These are phyloP conservation scores for Sclerotinia minor DNA, from an alignment of 2,329 filamentous ascomycete species.

Conservation along the genomic window DNA sequence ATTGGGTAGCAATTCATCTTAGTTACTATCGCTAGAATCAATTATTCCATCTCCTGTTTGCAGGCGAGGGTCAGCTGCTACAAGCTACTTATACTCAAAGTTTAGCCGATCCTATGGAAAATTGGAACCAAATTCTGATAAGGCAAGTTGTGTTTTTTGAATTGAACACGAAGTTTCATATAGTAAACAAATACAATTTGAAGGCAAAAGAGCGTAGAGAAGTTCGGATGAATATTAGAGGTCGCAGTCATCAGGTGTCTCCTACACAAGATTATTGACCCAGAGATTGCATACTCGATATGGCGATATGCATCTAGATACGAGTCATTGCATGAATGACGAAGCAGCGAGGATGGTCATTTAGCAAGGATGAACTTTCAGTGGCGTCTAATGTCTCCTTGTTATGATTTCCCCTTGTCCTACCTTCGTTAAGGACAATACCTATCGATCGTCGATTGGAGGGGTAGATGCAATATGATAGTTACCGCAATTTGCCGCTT, in stretches of 20 bases:
- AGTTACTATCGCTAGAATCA: background rate
- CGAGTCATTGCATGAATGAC: conserved; percentile 3
- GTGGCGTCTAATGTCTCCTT: background rate
- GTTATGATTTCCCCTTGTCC: background rate
- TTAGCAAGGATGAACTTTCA: conserved; percentile 10
- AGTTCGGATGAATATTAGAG: background rate
- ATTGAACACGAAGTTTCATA: too few relatives aligned
- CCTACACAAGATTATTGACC: conserved; percentile 10
- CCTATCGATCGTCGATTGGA: conserved; percentile 7
- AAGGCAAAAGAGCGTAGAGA: background rate
- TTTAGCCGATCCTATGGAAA: background rate
- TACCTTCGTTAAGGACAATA: conserved; percentile 1
- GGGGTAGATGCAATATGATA: conserved; percentile 1
- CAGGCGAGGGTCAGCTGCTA: background rate
- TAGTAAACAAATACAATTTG: background rate
- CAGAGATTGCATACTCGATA: conserved; percentile 1
- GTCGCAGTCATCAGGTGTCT: background rate
- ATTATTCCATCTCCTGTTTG: background rate
- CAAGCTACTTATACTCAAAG: background rate
- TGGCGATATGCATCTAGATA: conserved; percentile 1
- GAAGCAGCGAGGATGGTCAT: background rate
- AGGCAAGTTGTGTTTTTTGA: background rate
- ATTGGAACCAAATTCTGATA: background rate
- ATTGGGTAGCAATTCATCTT: conserved; percentile 14
- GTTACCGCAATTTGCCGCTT: background rate